A percentile compares a stretch with the other conserved stretches of the same genome.
phyloP scores from a whole-genome alignment of 2,329 filamentous ascomycete species.

The Botrytis squamosa region DNA sequence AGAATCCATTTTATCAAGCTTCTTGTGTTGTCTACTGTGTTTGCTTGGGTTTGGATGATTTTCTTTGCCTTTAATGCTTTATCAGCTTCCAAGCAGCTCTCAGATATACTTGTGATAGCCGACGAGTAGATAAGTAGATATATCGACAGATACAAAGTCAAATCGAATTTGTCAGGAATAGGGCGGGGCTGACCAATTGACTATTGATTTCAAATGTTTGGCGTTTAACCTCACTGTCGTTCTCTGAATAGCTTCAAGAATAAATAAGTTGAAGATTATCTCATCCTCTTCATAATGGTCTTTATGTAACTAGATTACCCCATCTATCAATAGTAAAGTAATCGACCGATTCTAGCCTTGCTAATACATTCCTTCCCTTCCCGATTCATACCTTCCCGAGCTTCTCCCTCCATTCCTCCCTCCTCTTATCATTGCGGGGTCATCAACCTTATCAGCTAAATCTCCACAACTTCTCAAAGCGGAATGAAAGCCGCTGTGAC shows the following conservation, averaged over 20 bases:
- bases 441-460: neutral
- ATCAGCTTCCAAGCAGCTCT: neutral
- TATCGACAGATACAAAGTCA: neutral
- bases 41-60: neutral
- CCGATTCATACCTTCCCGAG: neutral
- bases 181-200: neutral
- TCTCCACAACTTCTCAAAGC: neutral
- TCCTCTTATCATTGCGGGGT: slow-evolving; percentile 6
- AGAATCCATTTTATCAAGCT: neutral
- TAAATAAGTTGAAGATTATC: neutral
- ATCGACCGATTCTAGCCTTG: neutral
- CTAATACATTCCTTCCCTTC: neutral
- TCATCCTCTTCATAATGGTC: neutral
- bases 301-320: neutral
- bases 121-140: neutral
- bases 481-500: slow-evolving; percentile 12
- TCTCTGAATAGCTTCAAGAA: slow-evolving; percentile 4
- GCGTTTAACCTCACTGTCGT: neutral
- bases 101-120: neutral
- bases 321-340: neutral
- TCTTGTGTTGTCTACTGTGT: neutral
- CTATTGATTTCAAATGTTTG: neutral
- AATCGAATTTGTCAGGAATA: neutral
- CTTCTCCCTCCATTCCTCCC: neutral
- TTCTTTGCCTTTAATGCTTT: neutral